These are phyloP conservation scores for Podila epigama DNA, from an alignment of 192 early-diverging fungal genomes.

Conservation along the genomic window DNA sequence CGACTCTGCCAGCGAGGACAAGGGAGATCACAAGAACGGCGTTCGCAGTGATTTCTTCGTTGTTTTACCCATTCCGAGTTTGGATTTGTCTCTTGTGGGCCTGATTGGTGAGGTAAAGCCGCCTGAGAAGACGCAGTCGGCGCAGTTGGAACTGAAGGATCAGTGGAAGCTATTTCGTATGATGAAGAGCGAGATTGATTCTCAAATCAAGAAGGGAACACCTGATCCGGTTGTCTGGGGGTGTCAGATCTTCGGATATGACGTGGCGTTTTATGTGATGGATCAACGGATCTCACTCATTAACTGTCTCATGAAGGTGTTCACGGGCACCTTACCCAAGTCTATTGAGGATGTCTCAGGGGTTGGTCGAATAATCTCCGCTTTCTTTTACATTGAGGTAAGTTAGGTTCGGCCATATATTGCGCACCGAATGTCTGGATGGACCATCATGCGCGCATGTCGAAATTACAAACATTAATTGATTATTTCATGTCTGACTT, in stretches of 20 bases:
- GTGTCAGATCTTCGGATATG: slow-evolving; percentile 20
- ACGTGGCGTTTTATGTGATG: slow-evolving; percentile 19
- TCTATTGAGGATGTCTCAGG: slow-evolving; percentile 16
- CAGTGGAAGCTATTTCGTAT: slow-evolving; percentile 21
- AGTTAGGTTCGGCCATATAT: neutral
- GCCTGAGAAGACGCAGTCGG: too few relatives aligned
- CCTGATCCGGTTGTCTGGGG: slow-evolving; percentile 20
- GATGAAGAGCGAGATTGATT: slow-evolving; percentile 23
- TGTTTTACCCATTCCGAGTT: neutral
- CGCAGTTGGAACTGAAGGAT: slow-evolving; percentile 13
- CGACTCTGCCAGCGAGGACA: slow-evolving; percentile 12
- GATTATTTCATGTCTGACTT: slow-evolving; percentile 2
- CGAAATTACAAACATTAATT: slow-evolving; percentile 9
- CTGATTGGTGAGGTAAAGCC: slow-evolving; percentile 19
- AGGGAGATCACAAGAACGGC: slow-evolving; percentile 4
- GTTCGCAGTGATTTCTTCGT: slow-evolving; percentile 24
- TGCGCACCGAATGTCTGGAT: too few relatives aligned
- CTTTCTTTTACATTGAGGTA: slow-evolving; percentile 13
- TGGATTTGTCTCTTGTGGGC: slow-evolving; percentile 2
- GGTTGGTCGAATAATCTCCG: slow-evolving; percentile 14
- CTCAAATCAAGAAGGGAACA: slow-evolving; percentile 12
- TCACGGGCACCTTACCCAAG: slow-evolving; percentile 15
- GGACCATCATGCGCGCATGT: too few relatives aligned
- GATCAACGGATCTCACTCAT: slow-evolving; percentile 1
- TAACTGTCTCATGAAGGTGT: slow-evolving; percentile 10